Percentiles rank a stretch among this genome's conserved stretches.
These are phyloP conservation scores for Phoenix dactylifera DNA, from an alignment of 176 grass and related monocot species.

Conservation along the genomic window DNA sequence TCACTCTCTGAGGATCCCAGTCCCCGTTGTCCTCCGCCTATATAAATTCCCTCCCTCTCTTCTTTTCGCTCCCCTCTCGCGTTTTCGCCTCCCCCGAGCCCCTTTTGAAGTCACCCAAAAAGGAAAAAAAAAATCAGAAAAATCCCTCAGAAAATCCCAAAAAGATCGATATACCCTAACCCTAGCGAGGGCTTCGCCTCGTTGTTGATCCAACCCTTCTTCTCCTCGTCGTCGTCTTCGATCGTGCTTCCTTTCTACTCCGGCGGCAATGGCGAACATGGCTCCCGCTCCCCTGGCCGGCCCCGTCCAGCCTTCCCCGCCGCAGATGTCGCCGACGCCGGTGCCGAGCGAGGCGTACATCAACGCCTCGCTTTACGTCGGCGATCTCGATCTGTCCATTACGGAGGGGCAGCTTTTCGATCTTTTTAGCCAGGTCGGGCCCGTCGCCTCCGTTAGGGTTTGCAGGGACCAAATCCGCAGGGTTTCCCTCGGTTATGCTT, in stretches of 20 bases:
- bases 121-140: too few relatives aligned
- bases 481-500: constrained; percentile 25
- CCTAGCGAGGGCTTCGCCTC: too few relatives aligned
- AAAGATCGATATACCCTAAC: too few relatives aligned
- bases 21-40: too few relatives aligned
- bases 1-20: too few relatives aligned
- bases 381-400: constrained; percentile 21
- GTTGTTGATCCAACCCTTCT: too few relatives aligned
- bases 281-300: neutral
- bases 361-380: constrained; percentile 20
- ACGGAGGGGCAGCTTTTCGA: constrained; percentile 14
- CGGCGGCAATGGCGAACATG: neutral
- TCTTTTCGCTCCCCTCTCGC: too few relatives aligned
- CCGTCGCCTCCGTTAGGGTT: constrained; percentile 17
- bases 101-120: too few relatives aligned
- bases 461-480: constrained; percentile 17
- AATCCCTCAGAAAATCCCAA: too few relatives aligned
- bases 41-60: too few relatives aligned
- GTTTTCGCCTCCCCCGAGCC: too few relatives aligned
- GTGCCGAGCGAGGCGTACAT: neutral
- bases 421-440: constrained; percentile 16
- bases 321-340: neutral
- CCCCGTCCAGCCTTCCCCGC: neutral
- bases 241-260: neutral
- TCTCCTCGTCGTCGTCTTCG: too few relatives aligned